Evolutionary conservation across 768 basidiomycete species (phyloP).

Genomic region (Pilatotrama ljubarskyi): DNA sequence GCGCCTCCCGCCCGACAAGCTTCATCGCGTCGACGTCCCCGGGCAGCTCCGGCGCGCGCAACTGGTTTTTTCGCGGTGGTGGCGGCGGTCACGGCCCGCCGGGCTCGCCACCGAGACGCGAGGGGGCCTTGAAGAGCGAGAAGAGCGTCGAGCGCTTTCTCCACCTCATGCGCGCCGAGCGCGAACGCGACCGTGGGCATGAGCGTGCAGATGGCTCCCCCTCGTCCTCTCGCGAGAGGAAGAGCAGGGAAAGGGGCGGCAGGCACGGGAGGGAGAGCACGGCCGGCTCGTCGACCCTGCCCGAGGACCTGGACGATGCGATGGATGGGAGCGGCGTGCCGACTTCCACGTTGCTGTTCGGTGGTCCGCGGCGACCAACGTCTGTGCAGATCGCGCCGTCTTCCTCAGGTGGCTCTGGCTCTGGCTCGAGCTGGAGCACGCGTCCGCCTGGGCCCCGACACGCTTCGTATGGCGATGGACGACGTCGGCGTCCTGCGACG

Average conservation of each 20-base stretch:
- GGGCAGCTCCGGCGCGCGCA: constrained; percentile 31
- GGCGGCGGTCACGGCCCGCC: constrained; percentile 42
- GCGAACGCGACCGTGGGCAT: constrained; percentile 11
- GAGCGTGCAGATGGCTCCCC: constrained; percentile 23
- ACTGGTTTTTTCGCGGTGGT: constrained; percentile 55
- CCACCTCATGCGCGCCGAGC: constrained; percentile 28
- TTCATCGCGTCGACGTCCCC: constrained; percentile 23
- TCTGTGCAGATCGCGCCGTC: constrained; percentile 43
- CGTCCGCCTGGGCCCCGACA: constrained; percentile 29
- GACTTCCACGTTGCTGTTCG: constrained; percentile 20
- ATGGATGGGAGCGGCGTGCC: constrained; percentile 15
- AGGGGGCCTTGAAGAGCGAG: constrained; percentile 33
- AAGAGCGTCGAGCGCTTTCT: constrained; percentile 33
- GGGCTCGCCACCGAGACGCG: constrained; percentile 41
- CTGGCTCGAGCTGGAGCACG: constrained; percentile 20
- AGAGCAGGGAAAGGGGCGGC: constrained; percentile 13
- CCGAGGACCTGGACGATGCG: constrained; percentile 22
- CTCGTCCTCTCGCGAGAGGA: constrained; percentile 13
- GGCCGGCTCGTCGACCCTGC: constrained; percentile 31
- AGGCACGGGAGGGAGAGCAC: constrained; percentile 15
- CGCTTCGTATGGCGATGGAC: constrained; percentile 29
- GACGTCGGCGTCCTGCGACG: constrained; percentile 16
- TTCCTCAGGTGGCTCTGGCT: constrained; percentile 8
- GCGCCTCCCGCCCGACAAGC: constrained; percentile 15
- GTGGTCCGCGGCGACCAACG: constrained; percentile 38